Evolutionary conservation across 768 basidiomycete genomes (phyloP).

Genomic region (Phanerochaete carnosa): DNA sequence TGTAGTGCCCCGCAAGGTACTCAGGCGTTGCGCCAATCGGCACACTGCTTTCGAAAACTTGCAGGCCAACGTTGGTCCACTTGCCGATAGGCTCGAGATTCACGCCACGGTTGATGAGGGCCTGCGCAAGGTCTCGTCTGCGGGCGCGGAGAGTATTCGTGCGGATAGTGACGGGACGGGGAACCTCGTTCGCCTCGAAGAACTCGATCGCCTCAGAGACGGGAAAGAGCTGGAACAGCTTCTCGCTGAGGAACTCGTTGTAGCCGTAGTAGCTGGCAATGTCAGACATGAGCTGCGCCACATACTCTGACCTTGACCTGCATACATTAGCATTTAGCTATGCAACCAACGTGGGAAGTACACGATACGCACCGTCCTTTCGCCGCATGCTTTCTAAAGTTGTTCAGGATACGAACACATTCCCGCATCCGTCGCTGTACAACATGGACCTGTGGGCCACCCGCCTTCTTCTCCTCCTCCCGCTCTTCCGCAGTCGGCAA

Average conservation of each 20-base stretch:
- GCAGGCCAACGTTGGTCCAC: constrained; percentile 99
- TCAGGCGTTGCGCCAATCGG: constrained; percentile 98
- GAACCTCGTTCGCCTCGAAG: constrained; percentile 95
- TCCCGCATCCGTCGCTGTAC: constrained; percentile 80
- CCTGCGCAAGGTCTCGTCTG: constrained; percentile 90
- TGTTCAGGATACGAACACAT: constrained; percentile 67
- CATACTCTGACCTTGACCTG: constrained; percentile 88
- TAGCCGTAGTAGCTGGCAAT: constrained; percentile 97
- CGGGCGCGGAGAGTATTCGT: constrained; percentile 95
- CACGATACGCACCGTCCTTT: constrained; percentile 55
- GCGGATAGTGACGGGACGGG: constrained; percentile 95
- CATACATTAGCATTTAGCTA: not conserved
- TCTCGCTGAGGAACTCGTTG: constrained; percentile 92
- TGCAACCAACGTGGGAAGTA: not conserved
- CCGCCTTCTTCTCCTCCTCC: constrained; percentile 65
- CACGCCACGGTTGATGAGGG: constrained; percentile 92
- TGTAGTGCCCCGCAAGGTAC: constrained; percentile 98
- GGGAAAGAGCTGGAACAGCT: constrained; percentile 91
- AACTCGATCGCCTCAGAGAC: constrained; percentile 97
- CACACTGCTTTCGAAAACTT: constrained; percentile 94
- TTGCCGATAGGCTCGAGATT: constrained; percentile 98
- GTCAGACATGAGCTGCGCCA: constrained; percentile 82
- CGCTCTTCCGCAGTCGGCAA: constrained; percentile 71
- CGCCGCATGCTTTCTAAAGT: constrained; percentile 66
- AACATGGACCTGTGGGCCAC: constrained; percentile 68